Evolutionary conservation across 2,329 filamentous ascomycete genomes (phyloP), one percentile per base, ranked within the genome.

Genomic region (Leptographium lundbergii): DNA sequence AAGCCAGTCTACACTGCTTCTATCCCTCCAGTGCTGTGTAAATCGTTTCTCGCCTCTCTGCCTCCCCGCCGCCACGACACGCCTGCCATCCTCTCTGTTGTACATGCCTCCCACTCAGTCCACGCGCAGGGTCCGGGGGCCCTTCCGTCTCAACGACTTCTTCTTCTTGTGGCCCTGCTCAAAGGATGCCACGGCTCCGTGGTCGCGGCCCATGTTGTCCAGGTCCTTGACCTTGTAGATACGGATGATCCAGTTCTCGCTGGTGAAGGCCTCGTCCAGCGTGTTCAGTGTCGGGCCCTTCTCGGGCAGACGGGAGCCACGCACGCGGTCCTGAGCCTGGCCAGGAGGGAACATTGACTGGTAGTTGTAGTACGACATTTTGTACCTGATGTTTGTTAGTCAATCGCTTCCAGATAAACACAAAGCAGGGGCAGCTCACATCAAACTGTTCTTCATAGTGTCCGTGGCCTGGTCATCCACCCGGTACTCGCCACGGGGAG

Each of bases 331-430:
- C 66, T 85, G 78, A 42, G 89, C 91, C 74, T 97, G 91, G 63
- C 94, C 94, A 2, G 87, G 81, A 52, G 91, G 92, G 82, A 97
- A 99, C 63, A 99, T 84, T 54, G 81, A 77, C 73, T 92, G 83
- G 79, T 89, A 99, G 81, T 97, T 97, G 83, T 99, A 89, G 81
- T 99, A 99, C 25, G 91, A 96, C 91, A 99, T 96, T 82, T 99
- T 99, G 84, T 99, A 99, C 90, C 91, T 96, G 65, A 64, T 19
- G 45, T 13, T 64, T 68, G 66, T 27, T 14, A 52, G 11, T 42
- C 25, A 36, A 14, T 19, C 7, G 42, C 42, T 45, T 45, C 42
- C 6, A 27, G 39, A 14, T 14, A 53, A 42, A 29, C 11, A 10
- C 42, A 9, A 47, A 29, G 17, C 22, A 6, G 50, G 32, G 57